phyloP scores from a whole-genome alignment of 805 yeast species.

The Wickerhamomyces hampshirensis region DNA sequence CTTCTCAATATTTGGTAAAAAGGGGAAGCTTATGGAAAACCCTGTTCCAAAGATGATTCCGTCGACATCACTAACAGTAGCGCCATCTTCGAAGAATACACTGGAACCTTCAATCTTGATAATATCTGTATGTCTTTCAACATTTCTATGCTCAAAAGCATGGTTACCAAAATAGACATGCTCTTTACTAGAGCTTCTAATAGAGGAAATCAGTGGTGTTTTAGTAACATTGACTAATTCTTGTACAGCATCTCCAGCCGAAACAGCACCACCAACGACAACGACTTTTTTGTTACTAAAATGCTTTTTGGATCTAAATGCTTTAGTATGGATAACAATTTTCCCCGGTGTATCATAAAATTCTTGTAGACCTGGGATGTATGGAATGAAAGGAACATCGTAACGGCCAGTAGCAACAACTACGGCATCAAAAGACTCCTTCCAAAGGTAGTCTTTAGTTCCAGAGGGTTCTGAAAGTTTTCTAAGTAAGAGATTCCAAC shows the following conservation, averaged over 20 bases:
- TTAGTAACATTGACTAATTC: slow-evolving; percentile 29
- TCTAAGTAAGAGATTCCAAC: slow-evolving; percentile 30
- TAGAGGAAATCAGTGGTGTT: slow-evolving; percentile 48
- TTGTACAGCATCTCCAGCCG: slow-evolving; percentile 39
- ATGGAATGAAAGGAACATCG: slow-evolving; percentile 51
- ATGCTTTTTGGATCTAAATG: slow-evolving; percentile 34
- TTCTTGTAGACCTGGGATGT: slow-evolving; percentile 40
- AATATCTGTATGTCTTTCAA: slow-evolving; percentile 2
- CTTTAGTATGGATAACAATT: slow-evolving; percentile 22
- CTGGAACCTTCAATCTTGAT: slow-evolving; percentile 13
- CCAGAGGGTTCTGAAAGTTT: slow-evolving; percentile 1
- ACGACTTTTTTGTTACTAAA: slow-evolving; percentile 37
- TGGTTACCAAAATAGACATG: slow-evolving; percentile 7
- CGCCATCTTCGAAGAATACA: slow-evolving; percentile 41
- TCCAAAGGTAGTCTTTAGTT: slow-evolving; percentile 30
- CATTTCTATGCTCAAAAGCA: slow-evolving; percentile 4
- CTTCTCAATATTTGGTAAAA: slow-evolving; percentile 27
- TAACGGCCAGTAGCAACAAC: slow-evolving; percentile 56
- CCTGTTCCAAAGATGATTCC: slow-evolving; percentile 66
- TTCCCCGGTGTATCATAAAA: slow-evolving; percentile 36
- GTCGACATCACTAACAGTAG: slow-evolving; percentile 39
- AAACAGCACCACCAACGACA: slow-evolving; percentile 39
- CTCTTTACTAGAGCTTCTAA: slow-evolving; percentile 2
- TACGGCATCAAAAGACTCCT: slow-evolving; percentile 49
- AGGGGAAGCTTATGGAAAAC: slow-evolving; percentile 37